phyloP scores from a whole-genome alignment of 345 rosid species.

The Euphorbia lathyris region DNA sequence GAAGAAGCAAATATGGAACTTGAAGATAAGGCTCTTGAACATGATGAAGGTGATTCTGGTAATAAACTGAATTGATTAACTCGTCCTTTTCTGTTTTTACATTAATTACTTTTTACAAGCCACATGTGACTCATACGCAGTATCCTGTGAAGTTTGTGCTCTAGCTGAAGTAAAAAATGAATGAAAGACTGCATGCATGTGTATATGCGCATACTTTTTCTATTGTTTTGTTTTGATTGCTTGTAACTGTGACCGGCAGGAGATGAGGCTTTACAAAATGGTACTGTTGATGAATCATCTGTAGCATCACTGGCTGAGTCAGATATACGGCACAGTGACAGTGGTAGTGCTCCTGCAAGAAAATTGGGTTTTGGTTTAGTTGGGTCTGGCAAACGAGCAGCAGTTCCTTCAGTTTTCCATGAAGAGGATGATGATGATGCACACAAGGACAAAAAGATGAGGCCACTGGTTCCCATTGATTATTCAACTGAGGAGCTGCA shows the following conservation, averaged over 20 bases:
- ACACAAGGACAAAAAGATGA: conserved; percentile 79
- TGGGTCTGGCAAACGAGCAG: conserved; percentile 84
- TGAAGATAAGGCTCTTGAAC: conserved; percentile 38
- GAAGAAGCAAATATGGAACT: conserved; percentile 39
- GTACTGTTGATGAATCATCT: conserved; percentile 47
- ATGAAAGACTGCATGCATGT: not conserved
- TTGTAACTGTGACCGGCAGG: conserved; percentile 25
- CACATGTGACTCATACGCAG: not conserved
- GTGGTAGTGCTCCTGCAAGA: conserved; percentile 55
- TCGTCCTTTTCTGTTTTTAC: not conserved
- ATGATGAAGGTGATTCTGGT: conserved; percentile 25
- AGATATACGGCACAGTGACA: conserved; percentile 44
- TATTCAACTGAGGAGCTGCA: conserved; percentile 90
- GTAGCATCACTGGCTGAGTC: conserved; percentile 38
- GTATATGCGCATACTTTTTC: no score
- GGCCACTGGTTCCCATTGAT: conserved; percentile 96
- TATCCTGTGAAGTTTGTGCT: not conserved
- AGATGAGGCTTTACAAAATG: conserved; percentile 55
- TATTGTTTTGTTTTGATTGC: not conserved
- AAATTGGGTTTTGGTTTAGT: conserved; percentile 95
- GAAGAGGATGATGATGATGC: conserved; percentile 96
- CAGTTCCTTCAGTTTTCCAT: conserved; percentile 89
- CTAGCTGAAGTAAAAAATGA: not conserved
- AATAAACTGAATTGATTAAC: conserved; percentile 30
- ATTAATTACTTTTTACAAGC: not conserved